Base-by-base conservation (phyloP, 2,329 filamentous ascomycete species). In the Dactylellina cionopaga region DNA sequence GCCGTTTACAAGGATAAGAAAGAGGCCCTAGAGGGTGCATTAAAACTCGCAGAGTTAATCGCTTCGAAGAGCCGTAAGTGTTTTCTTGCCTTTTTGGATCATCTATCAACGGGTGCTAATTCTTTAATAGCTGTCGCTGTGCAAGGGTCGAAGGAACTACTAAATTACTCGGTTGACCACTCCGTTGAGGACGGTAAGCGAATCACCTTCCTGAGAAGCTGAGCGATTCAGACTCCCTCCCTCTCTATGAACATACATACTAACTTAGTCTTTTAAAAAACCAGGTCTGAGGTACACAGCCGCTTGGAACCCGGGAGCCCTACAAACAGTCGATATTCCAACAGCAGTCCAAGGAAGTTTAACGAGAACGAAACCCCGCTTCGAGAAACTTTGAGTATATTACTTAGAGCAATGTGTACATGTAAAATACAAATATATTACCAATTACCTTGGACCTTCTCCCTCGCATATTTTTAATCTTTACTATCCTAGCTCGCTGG, bases 141-240 rank as follows among this genome's bases (percentile, higher is more conserved):
- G 75, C 87, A 92, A 82, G 89, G 91, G 4, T 96, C 92, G 6
- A 96, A 96, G 83, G 90, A 95, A 81, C 81, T 96, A 74, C 79
- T 96, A 78, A 92, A 95, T 80, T 92, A 89, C 78, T 90, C 89
- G 31, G 85, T 91, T 77, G 93, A 96, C 80, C 87, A 92, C 79
- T 84, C 85, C 1, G 87, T 96, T 25, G 86, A 86, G 46, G 92
- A 96, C 76, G 92, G 89, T 89, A 80, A 78, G 86, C 64, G 17
- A n/a, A n/a, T n/a, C n/a, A n/a, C n/a, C n/a, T n/a, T n/a, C n/a
- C n/a, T n/a, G n/a, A n/a, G n/a, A n/a, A n/a, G n/a, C n/a, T n/a
- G n/a, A n/a, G n/a, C n/a, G n/a, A n/a, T n/a, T n/a, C n/a, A n/a
- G n/a, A n/a, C n/a, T n/a, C n/a, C n/a, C n/a, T n/a, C n/a, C n/a